Percentiles rank a stretch among this genome's conserved stretches.
Evolutionary conservation across 2,329 filamentous ascomycete genomes (phyloP).

Genomic region (Blastomyces silverae): DNA sequence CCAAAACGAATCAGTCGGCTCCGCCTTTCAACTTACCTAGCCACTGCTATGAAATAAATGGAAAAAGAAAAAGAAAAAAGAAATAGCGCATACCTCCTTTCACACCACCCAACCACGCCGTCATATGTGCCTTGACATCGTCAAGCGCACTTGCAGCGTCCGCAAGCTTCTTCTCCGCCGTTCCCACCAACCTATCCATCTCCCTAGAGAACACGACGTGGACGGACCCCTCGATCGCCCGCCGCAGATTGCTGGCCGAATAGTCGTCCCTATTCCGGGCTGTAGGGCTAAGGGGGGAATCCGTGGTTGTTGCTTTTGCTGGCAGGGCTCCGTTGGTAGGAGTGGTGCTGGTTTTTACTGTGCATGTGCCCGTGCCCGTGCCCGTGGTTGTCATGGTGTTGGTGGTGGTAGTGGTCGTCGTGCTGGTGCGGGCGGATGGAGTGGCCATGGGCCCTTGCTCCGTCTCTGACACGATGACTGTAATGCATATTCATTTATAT

Average conservation of each 20-base stretch:
- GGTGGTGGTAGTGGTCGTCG: background rate
- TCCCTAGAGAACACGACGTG: slow-evolving; percentile 53
- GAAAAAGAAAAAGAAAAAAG: too few relatives aligned
- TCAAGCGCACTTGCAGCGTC: slow-evolving; percentile 31
- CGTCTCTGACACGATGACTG: slow-evolving; percentile 2
- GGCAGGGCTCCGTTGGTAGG: background rate
- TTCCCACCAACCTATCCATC: slow-evolving; percentile 50
- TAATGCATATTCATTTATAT: too few relatives aligned
- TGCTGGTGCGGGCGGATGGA: background rate
- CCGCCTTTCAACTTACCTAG: background rate
- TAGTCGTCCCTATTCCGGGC: background rate
- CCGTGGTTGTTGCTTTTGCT: background rate
- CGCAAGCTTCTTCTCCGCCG: slow-evolving; percentile 52
- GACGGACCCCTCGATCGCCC: slow-evolving; percentile 30
- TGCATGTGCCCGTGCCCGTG: background rate
- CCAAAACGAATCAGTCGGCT: background rate
- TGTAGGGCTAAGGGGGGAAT: background rate
- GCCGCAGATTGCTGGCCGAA: slow-evolving; percentile 21
- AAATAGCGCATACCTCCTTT: background rate
- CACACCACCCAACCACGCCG: slow-evolving; percentile 20
- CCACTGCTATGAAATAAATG: background rate
- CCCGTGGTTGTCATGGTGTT: background rate
- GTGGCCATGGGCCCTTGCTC: background rate
- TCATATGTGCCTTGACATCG: slow-evolving; percentile 21
- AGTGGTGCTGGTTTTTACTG: background rate